Conservation (phyloP, 306 rosid species). For the Cicer pinnatifidum region DNA sequence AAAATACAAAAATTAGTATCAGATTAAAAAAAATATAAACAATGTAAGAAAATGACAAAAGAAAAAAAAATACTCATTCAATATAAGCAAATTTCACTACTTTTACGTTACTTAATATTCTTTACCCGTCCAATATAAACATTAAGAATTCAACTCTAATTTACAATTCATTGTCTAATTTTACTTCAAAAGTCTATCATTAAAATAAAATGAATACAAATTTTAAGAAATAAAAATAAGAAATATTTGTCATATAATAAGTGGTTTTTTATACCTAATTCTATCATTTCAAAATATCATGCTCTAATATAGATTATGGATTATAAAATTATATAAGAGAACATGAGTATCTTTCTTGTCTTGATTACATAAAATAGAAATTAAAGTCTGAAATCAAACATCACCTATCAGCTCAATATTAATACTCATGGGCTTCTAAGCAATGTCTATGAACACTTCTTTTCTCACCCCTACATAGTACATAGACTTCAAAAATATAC, state of each 20-base stretch:
- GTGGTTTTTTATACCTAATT: too few relatives aligned
- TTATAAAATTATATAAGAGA: not conserved
- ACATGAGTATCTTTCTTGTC: not conserved
- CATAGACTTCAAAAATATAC: too few relatives aligned
- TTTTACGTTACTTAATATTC: too few relatives aligned
- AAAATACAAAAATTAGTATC: not conserved
- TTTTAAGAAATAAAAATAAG: too few relatives aligned
- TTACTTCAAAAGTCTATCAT: not conserved
- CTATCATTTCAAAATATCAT: too few relatives aligned
- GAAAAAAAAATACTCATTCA: not conserved
- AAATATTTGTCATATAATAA: too few relatives aligned
- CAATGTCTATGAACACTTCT: too few relatives aligned
- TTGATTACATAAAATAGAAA: not conserved
- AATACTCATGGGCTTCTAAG: too few relatives aligned
- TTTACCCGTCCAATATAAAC: too few relatives aligned
- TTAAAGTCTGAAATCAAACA: not conserved
- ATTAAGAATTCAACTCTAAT: not conserved
- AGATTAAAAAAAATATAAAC: not conserved
- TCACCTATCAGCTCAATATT: not conserved
- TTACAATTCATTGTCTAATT: not conserved
- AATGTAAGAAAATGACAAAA: slow-evolving; percentile 2
- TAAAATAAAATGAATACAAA: not conserved
- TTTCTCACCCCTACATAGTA: too few relatives aligned
- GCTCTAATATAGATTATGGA: too few relatives aligned
- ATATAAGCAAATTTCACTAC: too few relatives aligned